Percentiles rank a stretch among this genome's conserved stretches.
Evolutionary conservation across 768 basidiomycete species (phyloP).

Genomic region (Sporobolomyces phaffii): DNA sequence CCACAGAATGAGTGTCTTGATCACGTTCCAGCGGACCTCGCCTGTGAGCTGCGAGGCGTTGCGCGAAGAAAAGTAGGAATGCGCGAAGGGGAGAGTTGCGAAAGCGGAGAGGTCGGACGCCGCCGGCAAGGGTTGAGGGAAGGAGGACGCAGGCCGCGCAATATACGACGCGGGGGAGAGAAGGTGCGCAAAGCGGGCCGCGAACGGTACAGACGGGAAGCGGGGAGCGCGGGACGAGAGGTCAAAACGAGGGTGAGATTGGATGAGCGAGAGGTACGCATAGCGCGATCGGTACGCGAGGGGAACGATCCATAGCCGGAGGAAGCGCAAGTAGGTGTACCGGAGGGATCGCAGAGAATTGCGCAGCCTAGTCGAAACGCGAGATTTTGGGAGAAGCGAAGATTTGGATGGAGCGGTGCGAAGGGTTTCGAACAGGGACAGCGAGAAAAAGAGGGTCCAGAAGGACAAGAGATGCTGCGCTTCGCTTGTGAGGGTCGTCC

Average conservation of each 20-base stretch:
- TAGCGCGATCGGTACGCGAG: conserved; percentile 4
- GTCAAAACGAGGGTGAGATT: conserved; percentile 5
- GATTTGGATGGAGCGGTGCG: not conserved
- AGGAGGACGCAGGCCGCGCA: not conserved
- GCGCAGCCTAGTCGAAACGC: not conserved
- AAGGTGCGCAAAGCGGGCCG: not conserved
- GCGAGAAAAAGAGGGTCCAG: conserved; percentile 13
- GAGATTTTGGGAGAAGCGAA: not conserved
- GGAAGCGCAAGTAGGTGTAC: conserved; percentile 24
- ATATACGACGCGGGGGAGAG: not conserved
- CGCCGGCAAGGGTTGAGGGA: conserved; percentile 24
- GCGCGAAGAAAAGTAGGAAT: not conserved
- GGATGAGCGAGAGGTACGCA: not conserved
- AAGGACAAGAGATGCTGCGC: conserved; percentile 21
- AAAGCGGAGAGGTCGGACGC: not conserved
- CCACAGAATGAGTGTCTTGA: conserved; percentile 19
- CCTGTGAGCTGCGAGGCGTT: not conserved
- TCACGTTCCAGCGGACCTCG: conserved; percentile 11
- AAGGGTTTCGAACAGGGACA: conserved; percentile 10
- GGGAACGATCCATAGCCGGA: conserved; percentile 29
- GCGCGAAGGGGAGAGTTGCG: not conserved
- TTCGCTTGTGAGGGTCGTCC: not conserved
- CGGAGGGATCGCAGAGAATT: not conserved
- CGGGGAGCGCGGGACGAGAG: not conserved
- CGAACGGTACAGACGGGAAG: conserved; percentile 3